Conservation (phyloP, 2,329 filamentous ascomycete genomes). For the Penicillium concentricum region DNA sequence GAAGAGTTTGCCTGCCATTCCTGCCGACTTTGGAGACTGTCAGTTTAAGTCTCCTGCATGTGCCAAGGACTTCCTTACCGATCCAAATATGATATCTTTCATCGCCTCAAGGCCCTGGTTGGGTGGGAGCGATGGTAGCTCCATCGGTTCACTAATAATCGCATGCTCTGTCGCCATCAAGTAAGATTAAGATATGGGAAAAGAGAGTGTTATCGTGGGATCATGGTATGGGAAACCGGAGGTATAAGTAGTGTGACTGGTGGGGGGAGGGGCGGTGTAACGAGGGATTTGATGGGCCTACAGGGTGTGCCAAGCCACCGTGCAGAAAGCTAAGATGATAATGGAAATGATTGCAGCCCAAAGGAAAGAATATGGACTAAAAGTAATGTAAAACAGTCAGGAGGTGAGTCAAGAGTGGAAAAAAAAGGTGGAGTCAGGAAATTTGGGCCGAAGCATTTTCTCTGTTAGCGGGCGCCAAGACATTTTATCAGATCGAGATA, state of each 20-base stretch:
- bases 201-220: slow-evolving; percentile 20
- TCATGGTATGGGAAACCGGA: slow-evolving; percentile 14
- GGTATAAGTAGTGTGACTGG: slow-evolving; percentile 2
- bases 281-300: slow-evolving; percentile 21
- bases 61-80: slow-evolving; percentile 53
- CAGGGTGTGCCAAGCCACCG: slow-evolving; percentile 13
- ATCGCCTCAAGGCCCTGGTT: slow-evolving; percentile 64
- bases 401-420: slow-evolving; percentile 1
- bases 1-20: slow-evolving; percentile 89
- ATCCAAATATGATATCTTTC: slow-evolving; percentile 87
- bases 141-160: slow-evolving; percentile 42
- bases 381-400: background rate
- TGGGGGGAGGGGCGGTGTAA: slow-evolving; percentile 11
- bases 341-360: background rate
- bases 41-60: background rate
- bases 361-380: background rate
- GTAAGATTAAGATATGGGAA: slow-evolving; percentile 16
- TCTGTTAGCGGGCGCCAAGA: slow-evolving; percentile 29
- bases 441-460: slow-evolving; percentile 8
- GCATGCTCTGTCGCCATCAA: slow-evolving; percentile 42
- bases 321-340: slow-evolving; percentile 7
- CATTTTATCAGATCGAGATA: slow-evolving; percentile 47
- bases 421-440: slow-evolving; percentile 11
- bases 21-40: slow-evolving; percentile 60
- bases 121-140: slow-evolving; percentile 40